phyloP scores from a whole-genome alignment of 2,329 filamentous ascomycete species.

The Zymoseptoria passerinii region DNA sequence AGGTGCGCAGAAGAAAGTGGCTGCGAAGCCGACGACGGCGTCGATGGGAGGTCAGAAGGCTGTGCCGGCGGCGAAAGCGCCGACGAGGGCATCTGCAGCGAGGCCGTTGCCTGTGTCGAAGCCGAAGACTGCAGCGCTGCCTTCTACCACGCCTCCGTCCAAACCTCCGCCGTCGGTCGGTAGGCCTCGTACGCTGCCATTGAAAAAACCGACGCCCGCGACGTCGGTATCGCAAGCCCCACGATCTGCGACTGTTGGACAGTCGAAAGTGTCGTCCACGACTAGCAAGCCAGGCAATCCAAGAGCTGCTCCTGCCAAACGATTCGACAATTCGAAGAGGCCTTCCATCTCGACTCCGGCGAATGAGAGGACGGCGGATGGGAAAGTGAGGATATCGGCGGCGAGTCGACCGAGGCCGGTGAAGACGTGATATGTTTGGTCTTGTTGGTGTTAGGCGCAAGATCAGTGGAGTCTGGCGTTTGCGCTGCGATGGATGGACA shows the following conservation, averaged over 20 bases:
- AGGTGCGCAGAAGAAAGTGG: conserved; percentile 18
- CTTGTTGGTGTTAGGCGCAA: neutral
- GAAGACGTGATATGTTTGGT: neutral
- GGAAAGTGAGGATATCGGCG: conserved; percentile 16
- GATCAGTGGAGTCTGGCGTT: neutral
- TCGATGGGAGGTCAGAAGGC: conserved; percentile 2
- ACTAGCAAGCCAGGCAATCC: neutral
- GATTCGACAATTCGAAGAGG: neutral
- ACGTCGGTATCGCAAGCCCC: neutral
- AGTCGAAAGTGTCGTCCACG: neutral
- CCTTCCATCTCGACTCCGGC: neutral
- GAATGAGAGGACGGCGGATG: conserved; percentile 11
- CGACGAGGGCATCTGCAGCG: neutral
- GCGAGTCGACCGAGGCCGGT: conserved; percentile 16
- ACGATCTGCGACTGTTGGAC: neutral
- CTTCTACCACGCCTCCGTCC: neutral
- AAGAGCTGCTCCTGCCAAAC: neutral
- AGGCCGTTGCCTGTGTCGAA: conserved; percentile 10
- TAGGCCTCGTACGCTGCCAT: neutral
- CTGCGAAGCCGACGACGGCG: conserved; percentile 17
- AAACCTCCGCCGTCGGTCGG: conserved; percentile 1
- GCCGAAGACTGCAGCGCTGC: neutral
- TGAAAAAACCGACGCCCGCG: conserved; percentile 4
- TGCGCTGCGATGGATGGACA: neutral
- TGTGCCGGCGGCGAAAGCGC: neutral